A percentile compares a stretch with the other conserved stretches of the same genome.
These are phyloP conservation scores for Lachnellula arida DNA, from an alignment of 2,329 filamentous ascomycete species.

Conservation along the genomic window DNA sequence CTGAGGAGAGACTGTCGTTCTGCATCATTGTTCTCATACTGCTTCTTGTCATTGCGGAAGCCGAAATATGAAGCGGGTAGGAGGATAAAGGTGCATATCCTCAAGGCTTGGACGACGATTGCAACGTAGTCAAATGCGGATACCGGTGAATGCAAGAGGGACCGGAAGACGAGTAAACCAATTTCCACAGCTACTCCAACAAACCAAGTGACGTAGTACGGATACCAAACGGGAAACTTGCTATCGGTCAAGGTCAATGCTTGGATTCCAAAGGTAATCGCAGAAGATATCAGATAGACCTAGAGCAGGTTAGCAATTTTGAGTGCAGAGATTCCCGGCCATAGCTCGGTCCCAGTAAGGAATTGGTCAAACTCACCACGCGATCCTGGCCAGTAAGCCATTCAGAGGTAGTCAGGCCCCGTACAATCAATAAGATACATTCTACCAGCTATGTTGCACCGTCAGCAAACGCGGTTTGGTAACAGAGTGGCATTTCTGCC, in stretches of 20 bases:
- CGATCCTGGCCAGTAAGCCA: slow-evolving; percentile 28
- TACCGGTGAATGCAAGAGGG: slow-evolving; percentile 17
- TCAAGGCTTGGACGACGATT: slow-evolving; percentile 24
- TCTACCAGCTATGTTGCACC: slow-evolving; percentile 36
- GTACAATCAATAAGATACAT: slow-evolving; percentile 24
- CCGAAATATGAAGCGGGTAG: slow-evolving; percentile 32
- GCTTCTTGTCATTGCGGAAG: slow-evolving; percentile 25
- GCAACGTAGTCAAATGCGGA: slow-evolving; percentile 22
- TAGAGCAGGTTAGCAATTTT: slow-evolving; percentile 19
- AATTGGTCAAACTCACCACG: slow-evolving; percentile 24
- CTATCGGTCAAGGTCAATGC: slow-evolving; percentile 49
- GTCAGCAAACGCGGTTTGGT: slow-evolving; percentile 6
- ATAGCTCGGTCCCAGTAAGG: background rate
- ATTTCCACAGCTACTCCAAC: slow-evolving; percentile 55
- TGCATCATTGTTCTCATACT: slow-evolving; percentile 41
- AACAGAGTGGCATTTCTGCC: background rate
- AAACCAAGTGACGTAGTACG: slow-evolving; percentile 58
- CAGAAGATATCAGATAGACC: slow-evolving; percentile 56
- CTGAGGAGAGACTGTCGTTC: slow-evolving; percentile 56
- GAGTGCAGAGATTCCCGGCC: background rate
- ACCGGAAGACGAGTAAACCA: slow-evolving; percentile 38
- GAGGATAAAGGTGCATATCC: slow-evolving; percentile 32
- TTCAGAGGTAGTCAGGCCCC: slow-evolving; percentile 17
- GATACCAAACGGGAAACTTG: slow-evolving; percentile 53
- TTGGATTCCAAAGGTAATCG: slow-evolving; percentile 60